A percentile compares a stretch with the other conserved stretches of the same genome.
Conservation (phyloP, 129 eudicot species). For the Saposhnikovia divaricata region DNA sequence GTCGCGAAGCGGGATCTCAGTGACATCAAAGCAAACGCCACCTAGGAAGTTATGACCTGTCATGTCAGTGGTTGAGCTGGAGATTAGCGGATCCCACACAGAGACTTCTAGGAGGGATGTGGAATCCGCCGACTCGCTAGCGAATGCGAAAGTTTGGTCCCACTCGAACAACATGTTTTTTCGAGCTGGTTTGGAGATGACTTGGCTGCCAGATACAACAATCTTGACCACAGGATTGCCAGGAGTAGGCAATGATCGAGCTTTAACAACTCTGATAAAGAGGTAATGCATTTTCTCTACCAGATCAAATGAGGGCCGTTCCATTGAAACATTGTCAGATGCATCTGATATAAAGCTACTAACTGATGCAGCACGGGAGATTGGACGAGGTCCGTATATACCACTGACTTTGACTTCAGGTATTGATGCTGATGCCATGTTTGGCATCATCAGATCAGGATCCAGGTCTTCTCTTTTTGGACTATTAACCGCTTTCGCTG, state of each 20-base stretch:
- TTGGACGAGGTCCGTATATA: slow-evolving; percentile 45
- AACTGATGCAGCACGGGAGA: slow-evolving; percentile 57
- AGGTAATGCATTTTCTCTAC: slow-evolving; percentile 94
- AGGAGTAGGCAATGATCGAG: slow-evolving; percentile 58
- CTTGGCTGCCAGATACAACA: slow-evolving; percentile 54
- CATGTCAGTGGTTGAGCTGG: slow-evolving; percentile 39
- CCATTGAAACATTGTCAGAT: slow-evolving; percentile 47
- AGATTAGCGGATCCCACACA: slow-evolving; percentile 61
- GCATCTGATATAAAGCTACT: slow-evolving; percentile 60
- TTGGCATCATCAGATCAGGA: slow-evolving; percentile 51
- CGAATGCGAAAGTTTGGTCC: slow-evolving; percentile 94
- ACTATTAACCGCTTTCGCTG: slow-evolving; percentile 1
- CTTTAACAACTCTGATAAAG: slow-evolving; percentile 79
- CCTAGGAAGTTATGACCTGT: slow-evolving; percentile 65
- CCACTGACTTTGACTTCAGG: slow-evolving; percentile 49
- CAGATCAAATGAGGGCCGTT: slow-evolving; percentile 68
- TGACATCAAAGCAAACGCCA: slow-evolving; percentile 81
- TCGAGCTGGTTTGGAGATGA: slow-evolving; percentile 61
- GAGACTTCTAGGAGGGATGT: slow-evolving; percentile 70
- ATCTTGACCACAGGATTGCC: slow-evolving; percentile 73
- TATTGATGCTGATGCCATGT: slow-evolving; percentile 33
- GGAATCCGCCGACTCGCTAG: slow-evolving; percentile 51
- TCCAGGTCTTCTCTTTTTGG: slow-evolving; percentile 13
- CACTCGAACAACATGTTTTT: slow-evolving; percentile 66
- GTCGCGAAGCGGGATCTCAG: slow-evolving; percentile 81